phyloP scores from a whole-genome alignment of 2,329 filamentous ascomycete genomes.

The Pyricularia pennisetigena region DNA sequence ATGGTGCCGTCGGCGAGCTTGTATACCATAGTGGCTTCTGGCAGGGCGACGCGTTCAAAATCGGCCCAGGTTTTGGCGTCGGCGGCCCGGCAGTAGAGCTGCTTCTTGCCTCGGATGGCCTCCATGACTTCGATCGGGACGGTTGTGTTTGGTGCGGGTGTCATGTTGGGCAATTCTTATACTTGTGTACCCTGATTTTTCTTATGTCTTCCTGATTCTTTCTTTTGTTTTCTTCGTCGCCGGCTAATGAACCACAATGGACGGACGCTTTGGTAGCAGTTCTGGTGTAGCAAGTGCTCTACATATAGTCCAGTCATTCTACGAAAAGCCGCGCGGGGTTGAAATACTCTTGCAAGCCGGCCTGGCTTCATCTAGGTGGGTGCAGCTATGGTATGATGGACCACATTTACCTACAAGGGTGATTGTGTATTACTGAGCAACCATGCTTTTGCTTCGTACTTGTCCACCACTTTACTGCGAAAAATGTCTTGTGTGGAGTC shows the following conservation, averaged over 20 bases:
- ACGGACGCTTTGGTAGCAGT: background rate
- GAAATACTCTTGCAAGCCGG: background rate
- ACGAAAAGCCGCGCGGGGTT: background rate
- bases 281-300: background rate
- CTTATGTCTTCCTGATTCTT: background rate
- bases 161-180: background rate
- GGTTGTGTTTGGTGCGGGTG: background rate
- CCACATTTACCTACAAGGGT: background rate
- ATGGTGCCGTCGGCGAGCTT: background rate
- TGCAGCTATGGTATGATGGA: background rate
- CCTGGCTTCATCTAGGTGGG: background rate
- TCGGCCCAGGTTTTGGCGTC: background rate
- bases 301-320: background rate
- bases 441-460: too few relatives aligned
- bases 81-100: conserved; percentile 1
- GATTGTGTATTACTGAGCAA: background rate
- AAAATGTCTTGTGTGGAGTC: background rate
- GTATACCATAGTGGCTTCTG: background rate
- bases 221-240: background rate
- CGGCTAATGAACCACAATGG: background rate
- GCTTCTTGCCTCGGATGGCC: conserved; percentile 2
- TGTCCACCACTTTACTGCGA: too few relatives aligned
- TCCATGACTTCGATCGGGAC: background rate
- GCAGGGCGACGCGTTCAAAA: conserved; percentile 1
- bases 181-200: background rate